Base-by-base conservation (phyloP, 345 rosid genomes). In the Salix koriyanagi region DNA sequence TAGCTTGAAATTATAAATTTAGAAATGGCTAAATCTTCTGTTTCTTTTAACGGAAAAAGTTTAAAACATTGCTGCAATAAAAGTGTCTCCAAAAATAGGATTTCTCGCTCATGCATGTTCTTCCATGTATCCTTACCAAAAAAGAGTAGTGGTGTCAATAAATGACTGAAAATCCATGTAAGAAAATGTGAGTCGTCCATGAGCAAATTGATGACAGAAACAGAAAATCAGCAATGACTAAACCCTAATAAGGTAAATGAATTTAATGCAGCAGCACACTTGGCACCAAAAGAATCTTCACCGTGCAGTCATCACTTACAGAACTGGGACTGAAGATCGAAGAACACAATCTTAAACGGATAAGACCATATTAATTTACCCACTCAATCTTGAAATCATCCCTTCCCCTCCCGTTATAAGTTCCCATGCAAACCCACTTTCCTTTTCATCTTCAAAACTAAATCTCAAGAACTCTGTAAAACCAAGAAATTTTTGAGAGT, bases 351-450 rank as follows among this genome's bases (percentile, higher is more conserved):
- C n/a, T 52, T 18, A 52, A 36, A n/a, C 21, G 65, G 84, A 81
- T 82, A 77, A 82, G 73, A 34, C 11, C 72, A 44, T 15, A 18
- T 7, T 67, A 36, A 2, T 2, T 16, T 28, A 25, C 36, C 21
- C 14, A 1, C 58, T 2, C 14, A 42, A 42, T 34, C 52, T 58
- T 25, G 15, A 10, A n/a, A 10, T 23, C 52, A 46, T 15, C 52
- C 52, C 50, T 4, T 44, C 50, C 50, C 28, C 26, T 4, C 26
- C 3, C 4, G 4, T 28, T 78, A 78, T 78, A 78, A 74, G 67
- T 68, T 58, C 64, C 69, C 73, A 75, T 71, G 73, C 71, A 71
- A 73, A 36, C 44, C 56, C 60, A 1, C 64, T 72, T 23, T 34
- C 6, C 28, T 28, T 16, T 68, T 42, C 71, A 69, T 50, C 6